These are phyloP conservation scores for Phytophthora ramorum DNA, from an alignment of 352 stramenopile species.

Conservation along the genomic window DNA sequence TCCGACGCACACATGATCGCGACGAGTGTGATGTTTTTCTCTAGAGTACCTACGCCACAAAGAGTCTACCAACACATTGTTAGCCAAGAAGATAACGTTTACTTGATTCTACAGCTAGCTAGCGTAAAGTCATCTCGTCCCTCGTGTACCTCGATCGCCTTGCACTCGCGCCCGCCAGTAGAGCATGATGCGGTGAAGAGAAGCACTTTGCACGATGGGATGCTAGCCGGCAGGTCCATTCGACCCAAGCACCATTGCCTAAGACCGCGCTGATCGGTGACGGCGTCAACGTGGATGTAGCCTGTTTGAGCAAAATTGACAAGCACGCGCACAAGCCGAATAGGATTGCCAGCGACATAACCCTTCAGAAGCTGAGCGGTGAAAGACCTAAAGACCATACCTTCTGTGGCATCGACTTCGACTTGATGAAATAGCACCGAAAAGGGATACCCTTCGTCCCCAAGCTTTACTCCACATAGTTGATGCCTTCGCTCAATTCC, in stretches of 20 bases:
- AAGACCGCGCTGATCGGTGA: background rate
- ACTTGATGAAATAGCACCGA: constrained; percentile 9
- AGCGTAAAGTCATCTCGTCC: background rate
- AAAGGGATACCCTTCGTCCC: constrained; percentile 8
- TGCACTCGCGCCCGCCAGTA: constrained; percentile 4
- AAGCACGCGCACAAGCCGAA: too few species aligned
- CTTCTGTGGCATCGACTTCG: constrained; percentile 4
- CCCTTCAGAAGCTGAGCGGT: background rate
- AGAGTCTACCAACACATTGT: background rate
- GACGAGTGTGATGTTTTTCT: constrained; percentile 11
- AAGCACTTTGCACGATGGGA: constrained; percentile 6
- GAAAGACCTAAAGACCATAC: background rate
- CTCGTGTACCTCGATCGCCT: constrained; percentile 5
- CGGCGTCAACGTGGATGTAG: constrained; percentile 1
- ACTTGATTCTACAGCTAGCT: too few species aligned
- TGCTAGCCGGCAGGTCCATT: constrained; percentile 6
- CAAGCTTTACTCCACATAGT: constrained; percentile 4
- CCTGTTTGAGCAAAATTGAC: too few species aligned
- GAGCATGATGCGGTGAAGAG: constrained; percentile 5
- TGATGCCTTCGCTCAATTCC: constrained; percentile 1
- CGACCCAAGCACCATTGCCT: constrained; percentile 7
- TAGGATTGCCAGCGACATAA: background rate
- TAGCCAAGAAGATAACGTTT: background rate
- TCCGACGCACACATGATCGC: constrained; percentile 9
- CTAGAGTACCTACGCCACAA: background rate